Base-by-base conservation (phyloP, 305 asterid genomes). In the Ilex paraguariensis region DNA sequence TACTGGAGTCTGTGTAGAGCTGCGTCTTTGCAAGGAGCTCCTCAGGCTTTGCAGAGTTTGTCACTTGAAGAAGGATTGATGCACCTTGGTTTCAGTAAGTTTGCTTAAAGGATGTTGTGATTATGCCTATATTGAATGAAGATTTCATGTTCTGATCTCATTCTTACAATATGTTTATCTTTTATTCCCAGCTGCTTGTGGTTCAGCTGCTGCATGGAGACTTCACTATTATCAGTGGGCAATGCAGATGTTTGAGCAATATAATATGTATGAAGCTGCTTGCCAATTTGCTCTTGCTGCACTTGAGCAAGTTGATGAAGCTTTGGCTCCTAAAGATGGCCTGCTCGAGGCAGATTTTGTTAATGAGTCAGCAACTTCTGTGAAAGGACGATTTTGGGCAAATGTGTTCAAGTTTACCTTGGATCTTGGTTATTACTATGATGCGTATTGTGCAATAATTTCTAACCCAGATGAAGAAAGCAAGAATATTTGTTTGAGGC, bases 391-490 rank as follows among this genome's bases (percentile, higher is more conserved):
- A 74, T 86, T 93, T 65, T 93, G 99, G 97, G 91, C 93, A 14
- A 87, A 93, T 69, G 88, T 90, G 59, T 93, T 90, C 77, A 86
- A 83, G 70, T 87, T 90, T 69, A 74, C 86, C 60, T 77, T 93
- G 74, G 97, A 93, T 78, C 83, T 84, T 64, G 73, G 76, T 65
- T 75, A 77, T 61, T 93, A 86, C 77, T 79, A 83, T 61, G 99
- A 88, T 77, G 99, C 99, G 36, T 93, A 93, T 73, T 86, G 97
- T 74, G 95, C 99, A 31, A 86, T 93, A 72, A 77, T 88, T 71
- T 84, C 97, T 75, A 93, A 93, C 70, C 99, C 99, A 15, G 99
- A 90, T 60, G 97, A 86, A 65, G 99, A 90, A 77, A 93, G 95
- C 92, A 86, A 83, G 83, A 79, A 65, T 70, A 80, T 81, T 54